phyloP scores from a whole-genome alignment of 2,329 filamentous ascomycete species.

The Colletotrichum navitas region DNA sequence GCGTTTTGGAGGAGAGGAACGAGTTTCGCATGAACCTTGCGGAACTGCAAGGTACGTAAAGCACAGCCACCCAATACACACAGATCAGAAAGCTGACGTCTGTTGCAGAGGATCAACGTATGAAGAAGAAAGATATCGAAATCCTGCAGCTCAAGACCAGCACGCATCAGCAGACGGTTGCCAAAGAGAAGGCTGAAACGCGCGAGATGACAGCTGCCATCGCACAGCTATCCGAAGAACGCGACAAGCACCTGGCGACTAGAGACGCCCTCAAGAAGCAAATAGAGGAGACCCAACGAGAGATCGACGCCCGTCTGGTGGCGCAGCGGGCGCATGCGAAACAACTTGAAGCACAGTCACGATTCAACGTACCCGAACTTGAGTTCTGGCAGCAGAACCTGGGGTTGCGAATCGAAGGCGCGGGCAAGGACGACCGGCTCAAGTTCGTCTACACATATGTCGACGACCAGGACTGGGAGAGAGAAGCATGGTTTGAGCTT shows the following conservation, averaged over 20 bases:
- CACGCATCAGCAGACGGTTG: conserved; percentile 79
- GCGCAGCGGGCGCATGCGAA: conserved; percentile 79
- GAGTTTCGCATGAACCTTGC: conserved; percentile 92
- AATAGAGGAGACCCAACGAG: conserved; percentile 75
- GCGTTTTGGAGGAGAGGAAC: conserved; percentile 92
- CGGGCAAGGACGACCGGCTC: conserved; percentile 84
- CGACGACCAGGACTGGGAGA: conserved; percentile 87
- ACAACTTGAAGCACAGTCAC: conserved; percentile 84
- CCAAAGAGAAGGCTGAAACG: conserved; percentile 82
- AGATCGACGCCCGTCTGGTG: conserved; percentile 77
- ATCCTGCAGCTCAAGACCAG: conserved; percentile 80
- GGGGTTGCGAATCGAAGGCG: conserved; percentile 89
- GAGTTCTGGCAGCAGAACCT: conserved; percentile 96
- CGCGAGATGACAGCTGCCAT: conserved; percentile 79
- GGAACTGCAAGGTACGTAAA: conserved; percentile 82
- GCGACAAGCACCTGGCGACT: conserved; percentile 69
- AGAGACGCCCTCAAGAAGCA: conserved; percentile 71
- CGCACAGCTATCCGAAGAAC: conserved; percentile 68
- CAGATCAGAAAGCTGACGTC: conserved; percentile 6
- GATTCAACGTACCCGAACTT: conserved; percentile 92
- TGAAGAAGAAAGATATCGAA: conserved; percentile 89
- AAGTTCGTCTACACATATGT: conserved; percentile 93
- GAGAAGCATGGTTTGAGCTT: conserved; percentile 94
- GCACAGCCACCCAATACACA: not conserved
- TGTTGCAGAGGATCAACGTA: conserved; percentile 84